These are phyloP conservation scores for Drechslera avenae DNA, from an alignment of 2,329 filamentous ascomycete genomes.

Conservation along the genomic window DNA sequence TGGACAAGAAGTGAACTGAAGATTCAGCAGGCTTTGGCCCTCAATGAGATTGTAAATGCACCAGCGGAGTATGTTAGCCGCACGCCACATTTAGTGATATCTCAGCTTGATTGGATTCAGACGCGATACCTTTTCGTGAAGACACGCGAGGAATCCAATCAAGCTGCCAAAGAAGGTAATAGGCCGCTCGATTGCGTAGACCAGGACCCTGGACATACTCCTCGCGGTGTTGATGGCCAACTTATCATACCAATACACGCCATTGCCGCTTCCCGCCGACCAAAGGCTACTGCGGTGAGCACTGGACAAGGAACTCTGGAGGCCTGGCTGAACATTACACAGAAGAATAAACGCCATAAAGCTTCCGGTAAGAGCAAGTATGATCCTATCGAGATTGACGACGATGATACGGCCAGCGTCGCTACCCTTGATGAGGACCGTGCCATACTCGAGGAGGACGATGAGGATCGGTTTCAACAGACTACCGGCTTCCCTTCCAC, in stretches of 20 bases:
- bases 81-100: conserved; percentile 71
- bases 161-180: conserved; percentile 8
- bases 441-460: conserved; percentile 46
- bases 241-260: conserved; percentile 61
- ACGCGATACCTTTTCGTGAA: conserved; percentile 80
- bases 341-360: conserved; percentile 38
- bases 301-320: background rate
- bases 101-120: conserved; percentile 83
- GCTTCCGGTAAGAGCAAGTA: conserved; percentile 33
- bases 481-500: conserved; percentile 27
- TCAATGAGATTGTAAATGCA: conserved; percentile 85
- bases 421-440: conserved; percentile 58
- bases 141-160: conserved; percentile 9
- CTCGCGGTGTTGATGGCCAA: conserved; percentile 46
- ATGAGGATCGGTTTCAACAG: conserved; percentile 12
- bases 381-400: conserved; percentile 47
- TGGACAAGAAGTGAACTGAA: conserved; percentile 74
- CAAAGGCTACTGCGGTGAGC: conserved; percentile 26
- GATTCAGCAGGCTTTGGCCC: conserved; percentile 65
- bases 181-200: conserved; percentile 38
- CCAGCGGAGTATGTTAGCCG: conserved; percentile 64
- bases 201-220: conserved; percentile 52
- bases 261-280: conserved; percentile 53
- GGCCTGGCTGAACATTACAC: conserved; percentile 10
- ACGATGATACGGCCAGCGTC: conserved; percentile 54